These are phyloP conservation scores for Zymoseptoria crescenta DNA, from an alignment of 2,329 filamentous ascomycete genomes.

Conservation along the genomic window DNA sequence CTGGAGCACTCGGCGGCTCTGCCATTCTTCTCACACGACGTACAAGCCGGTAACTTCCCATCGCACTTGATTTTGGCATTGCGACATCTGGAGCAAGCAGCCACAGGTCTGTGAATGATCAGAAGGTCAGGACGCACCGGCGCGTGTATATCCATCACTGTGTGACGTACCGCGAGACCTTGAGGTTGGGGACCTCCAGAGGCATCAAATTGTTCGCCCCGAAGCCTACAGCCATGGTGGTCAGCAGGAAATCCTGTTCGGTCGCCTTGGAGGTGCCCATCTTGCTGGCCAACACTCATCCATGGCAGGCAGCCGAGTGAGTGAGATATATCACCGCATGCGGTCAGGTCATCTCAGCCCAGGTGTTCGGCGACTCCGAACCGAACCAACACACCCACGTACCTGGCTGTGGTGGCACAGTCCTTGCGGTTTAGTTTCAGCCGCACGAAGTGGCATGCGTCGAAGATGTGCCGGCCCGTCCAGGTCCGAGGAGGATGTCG, in stretches of 20 bases:
- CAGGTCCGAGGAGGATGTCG: background rate
- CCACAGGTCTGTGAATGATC: conserved; percentile 12
- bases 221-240: conserved; percentile 18
- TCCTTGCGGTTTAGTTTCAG: background rate
- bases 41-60: conserved; percentile 89
- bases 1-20: conserved; percentile 82
- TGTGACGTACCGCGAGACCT: conserved; percentile 66
- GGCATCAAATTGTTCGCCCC: conserved; percentile 33
- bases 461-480: background rate
- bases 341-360: background rate
- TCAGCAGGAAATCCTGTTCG: background rate
- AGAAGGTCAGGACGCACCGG: conserved; percentile 3
- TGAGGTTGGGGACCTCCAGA: conserved; percentile 52
- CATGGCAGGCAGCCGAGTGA: background rate
- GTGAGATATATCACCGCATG: background rate
- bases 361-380: background rate
- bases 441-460: background rate
- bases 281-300: background rate
- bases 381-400: background rate
- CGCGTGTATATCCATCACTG: background rate
- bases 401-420: background rate
- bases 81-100: conserved; percentile 71
- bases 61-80: conserved; percentile 97
- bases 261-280: background rate
- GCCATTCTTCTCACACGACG: conserved; percentile 86